Conservation (phyloP, 2,329 filamentous ascomycete genomes). For the Thielaviopsis musarum region DNA sequence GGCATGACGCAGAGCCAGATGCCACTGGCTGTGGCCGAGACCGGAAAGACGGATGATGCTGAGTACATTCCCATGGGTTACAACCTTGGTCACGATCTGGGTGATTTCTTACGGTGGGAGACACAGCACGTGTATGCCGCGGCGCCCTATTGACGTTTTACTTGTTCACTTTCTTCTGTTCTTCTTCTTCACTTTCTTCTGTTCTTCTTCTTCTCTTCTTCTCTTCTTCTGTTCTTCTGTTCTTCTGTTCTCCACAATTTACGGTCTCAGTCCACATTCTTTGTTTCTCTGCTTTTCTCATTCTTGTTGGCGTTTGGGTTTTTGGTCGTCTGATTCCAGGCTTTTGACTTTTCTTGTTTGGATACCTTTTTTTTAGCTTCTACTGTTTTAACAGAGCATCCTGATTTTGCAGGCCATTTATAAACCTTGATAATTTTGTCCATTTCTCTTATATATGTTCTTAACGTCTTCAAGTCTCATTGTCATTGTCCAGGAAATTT, state of each 20-base stretch:
- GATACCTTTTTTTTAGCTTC: background rate
- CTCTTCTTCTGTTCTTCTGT: too few species aligned
- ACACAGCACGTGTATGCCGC: constrained; percentile 29
- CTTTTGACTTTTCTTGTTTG: background rate
- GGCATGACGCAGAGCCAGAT: constrained; percentile 36
- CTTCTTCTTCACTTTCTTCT: constrained; percentile 1
- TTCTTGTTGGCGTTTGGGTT: background rate
- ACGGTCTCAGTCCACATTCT: background rate
- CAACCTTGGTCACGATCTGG: constrained; percentile 41
- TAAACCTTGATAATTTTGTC: too few species aligned
- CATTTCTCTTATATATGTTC: too few species aligned
- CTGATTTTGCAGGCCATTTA: background rate
- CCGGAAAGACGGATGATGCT: constrained; percentile 22
- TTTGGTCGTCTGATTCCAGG: background rate
- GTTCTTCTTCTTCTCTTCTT: too few species aligned
- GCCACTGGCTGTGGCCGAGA: constrained; percentile 29
- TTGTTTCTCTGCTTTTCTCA: constrained; percentile 7
- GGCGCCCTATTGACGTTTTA: constrained; percentile 15
- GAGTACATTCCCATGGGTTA: constrained; percentile 38
- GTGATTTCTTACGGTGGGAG: constrained; percentile 42
- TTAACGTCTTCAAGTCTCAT: too few species aligned
- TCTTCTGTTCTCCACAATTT: background rate
- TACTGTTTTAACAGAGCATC: background rate
- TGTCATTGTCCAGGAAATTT: too few species aligned
- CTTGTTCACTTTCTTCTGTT: background rate